Base-by-base conservation (phyloP, 169 alveolate genomes). In the Eimeria maxima region DNA sequence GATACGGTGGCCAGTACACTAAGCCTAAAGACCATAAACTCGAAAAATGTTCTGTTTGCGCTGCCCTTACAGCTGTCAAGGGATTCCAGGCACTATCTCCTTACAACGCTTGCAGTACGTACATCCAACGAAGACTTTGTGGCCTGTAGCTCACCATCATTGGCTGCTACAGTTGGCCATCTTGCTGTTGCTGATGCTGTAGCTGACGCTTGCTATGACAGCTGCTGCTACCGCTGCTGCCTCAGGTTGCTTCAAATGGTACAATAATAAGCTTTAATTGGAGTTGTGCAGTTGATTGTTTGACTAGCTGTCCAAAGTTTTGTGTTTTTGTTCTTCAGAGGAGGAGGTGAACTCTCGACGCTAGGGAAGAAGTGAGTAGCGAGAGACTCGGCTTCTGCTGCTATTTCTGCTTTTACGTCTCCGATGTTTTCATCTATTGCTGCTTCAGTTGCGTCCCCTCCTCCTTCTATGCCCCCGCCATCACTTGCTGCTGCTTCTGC, bases 51-150 rank as follows among this genome's bases (percentile, higher is more conserved):
- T 27, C 11, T 84, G 92, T 45, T 38, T 84, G 78, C 57, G 18
- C 60, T 38, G 50, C 29, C 76, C 22, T 57, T 57, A 33, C 92
- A 84, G 92, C 42, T 84, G 78, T 29, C 60, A 78, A 33, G 76
- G 76, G 29, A 11, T 47, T 55, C 74, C 29, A 42, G 92, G 92
- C 33, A 84, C 24, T 14, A 33, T 84, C 78, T 84, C 92, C 42
- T 18, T 84, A 16, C 33, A 53, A 44, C 92, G 92, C 76, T 57
- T 84, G 92, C 80, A 57, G 92, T 84, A 84, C 92, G 92, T 55
- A 57, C 50, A 57, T 38, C 78, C n/a, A 78, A 76, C 38, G 7
- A 38, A 5, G n/a, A 8, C 29, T 4, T 7, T 74, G 5, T 7
- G 11, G 60, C 84, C 53, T 4, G 18, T 24, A 33, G 11, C 0